Evolutionary conservation across 2,329 filamentous ascomycete species (phyloP).

Genomic region (Orbilia brochopaga): DNA sequence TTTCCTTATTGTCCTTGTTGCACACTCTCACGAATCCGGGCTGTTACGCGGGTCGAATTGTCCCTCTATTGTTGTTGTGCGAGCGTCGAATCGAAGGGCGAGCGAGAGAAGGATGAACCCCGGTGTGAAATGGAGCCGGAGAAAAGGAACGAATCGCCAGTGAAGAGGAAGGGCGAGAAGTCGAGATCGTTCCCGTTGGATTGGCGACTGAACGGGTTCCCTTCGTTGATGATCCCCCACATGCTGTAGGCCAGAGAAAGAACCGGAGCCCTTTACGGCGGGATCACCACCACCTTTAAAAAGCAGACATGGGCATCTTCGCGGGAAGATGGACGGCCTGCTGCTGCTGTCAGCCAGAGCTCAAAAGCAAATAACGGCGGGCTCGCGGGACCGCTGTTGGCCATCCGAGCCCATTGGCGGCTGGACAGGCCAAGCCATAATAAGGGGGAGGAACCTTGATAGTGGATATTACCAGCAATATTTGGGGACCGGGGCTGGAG

Average conservation of each 20-base stretch:
- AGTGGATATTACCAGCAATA: conserved; percentile 50
- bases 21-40: conserved; percentile 35
- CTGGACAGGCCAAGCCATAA: conserved; percentile 49
- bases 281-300: conserved; percentile 49
- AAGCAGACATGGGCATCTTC: conserved; percentile 45
- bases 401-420: conserved; percentile 39
- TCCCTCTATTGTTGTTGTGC: conserved; percentile 23
- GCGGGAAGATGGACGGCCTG: conserved; percentile 36
- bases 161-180: conserved; percentile 18
- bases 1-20: conserved; percentile 34
- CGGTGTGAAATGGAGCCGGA: conserved; percentile 16
- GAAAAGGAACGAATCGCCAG: conserved; percentile 15
- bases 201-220: conserved; percentile 48
- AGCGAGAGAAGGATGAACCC: conserved; percentile 24
- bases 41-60: conserved; percentile 27
- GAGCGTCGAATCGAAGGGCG: too few relatives aligned
- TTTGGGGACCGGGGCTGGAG: conserved; percentile 42
- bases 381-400: conserved; percentile 31
- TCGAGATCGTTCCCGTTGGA: conserved; percentile 50
- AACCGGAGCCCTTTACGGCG: conserved; percentile 19
- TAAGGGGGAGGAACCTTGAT: conserved; percentile 50
- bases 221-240: conserved; percentile 50
- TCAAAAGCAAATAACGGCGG: conserved; percentile 44
- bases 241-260: conserved; percentile 45
- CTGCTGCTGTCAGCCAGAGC: conserved; percentile 27